These are phyloP conservation scores for Penicillium sp. DNA, from an alignment of 2,329 filamentous ascomycete genomes.

Conservation along the genomic window DNA sequence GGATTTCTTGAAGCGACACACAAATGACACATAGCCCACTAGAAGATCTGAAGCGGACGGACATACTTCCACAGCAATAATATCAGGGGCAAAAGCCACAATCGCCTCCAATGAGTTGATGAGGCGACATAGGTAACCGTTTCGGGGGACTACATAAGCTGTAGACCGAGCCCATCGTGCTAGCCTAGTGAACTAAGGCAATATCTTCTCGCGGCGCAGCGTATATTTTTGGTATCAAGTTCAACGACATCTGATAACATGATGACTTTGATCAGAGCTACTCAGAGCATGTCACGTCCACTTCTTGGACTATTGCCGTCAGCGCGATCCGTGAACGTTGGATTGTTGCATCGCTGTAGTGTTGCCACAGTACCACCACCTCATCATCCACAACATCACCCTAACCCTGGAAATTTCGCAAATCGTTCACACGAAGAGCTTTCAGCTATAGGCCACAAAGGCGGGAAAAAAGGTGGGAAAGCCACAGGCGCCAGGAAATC, in stretches of 20 bases:
- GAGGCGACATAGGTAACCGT: neutral
- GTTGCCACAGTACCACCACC: constrained; percentile 17
- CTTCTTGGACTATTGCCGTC: constrained; percentile 4
- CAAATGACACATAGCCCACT: neutral
- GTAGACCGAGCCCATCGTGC: neutral
- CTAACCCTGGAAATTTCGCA: constrained; percentile 38
- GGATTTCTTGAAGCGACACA: neutral
- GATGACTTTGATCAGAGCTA: neutral
- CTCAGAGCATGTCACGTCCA: constrained; percentile 7
- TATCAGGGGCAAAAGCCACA: neutral
- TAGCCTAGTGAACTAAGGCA: neutral
- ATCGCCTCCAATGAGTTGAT: constrained; percentile 3
- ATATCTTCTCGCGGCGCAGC: neutral
- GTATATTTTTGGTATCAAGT: neutral
- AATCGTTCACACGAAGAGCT: constrained; percentile 32
- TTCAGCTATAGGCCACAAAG: constrained; percentile 26
- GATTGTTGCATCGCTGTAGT: constrained; percentile 6
- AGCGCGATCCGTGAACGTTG: constrained; percentile 2
- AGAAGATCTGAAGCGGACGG: neutral
- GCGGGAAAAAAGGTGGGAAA: constrained; percentile 31
- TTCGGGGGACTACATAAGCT: constrained; percentile 2
- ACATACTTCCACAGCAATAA: neutral
- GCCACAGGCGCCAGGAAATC: constrained; percentile 28
- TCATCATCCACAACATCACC: constrained; percentile 17
- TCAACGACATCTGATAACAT: neutral